A percentile compares a stretch with the other conserved stretches of the same genome.
Conservation (phyloP, 2,329 filamentous ascomycete species). For the Diaporthe sp. region DNA sequence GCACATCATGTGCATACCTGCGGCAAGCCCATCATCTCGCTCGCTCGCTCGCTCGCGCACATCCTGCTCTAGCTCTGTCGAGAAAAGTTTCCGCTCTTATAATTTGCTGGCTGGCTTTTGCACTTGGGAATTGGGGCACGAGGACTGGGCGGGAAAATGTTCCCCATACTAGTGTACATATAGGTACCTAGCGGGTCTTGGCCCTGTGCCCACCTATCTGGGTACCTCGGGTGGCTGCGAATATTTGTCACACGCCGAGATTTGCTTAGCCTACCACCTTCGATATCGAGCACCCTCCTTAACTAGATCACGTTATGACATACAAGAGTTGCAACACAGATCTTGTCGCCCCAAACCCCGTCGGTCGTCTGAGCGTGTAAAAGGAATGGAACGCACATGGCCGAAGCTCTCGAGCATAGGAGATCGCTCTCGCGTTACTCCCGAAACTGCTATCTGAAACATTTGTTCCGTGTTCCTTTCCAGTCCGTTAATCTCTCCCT, state of each 20-base stretch:
- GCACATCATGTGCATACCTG: conserved; percentile 10
- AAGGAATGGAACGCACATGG: not conserved
- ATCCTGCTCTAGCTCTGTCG: conserved; percentile 18
- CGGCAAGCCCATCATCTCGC: not conserved
- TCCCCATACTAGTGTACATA: not conserved
- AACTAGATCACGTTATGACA: conserved; percentile 22
- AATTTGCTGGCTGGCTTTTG: conserved; percentile 17
- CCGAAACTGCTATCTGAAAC: conserved; percentile 36
- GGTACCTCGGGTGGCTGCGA: conserved; percentile 29
- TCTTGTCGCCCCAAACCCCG: conserved; percentile 9
- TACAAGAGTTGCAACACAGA: conserved; percentile 22
- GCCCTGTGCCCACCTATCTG: conserved; percentile 11
- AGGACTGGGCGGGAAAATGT: conserved; percentile 16
- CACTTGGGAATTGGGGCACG: conserved; percentile 10
- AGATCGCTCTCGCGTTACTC: conserved; percentile 26
- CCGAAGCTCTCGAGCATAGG: conserved; percentile 7
- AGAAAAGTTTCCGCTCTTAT: conserved; percentile 12
- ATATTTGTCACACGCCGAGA: conserved; percentile 32
- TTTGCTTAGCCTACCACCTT: conserved; percentile 20
- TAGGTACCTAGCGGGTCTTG: conserved; percentile 26
- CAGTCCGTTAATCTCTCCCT: conserved; percentile 29
- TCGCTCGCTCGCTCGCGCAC: conserved; percentile 1
- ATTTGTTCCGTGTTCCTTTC: conserved; percentile 17
- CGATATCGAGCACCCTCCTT: conserved; percentile 25
- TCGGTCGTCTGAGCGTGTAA: conserved; percentile 23